Conservation (phyloP, 345 rosid species). For the Euphorbia pulcherrima region DNA sequence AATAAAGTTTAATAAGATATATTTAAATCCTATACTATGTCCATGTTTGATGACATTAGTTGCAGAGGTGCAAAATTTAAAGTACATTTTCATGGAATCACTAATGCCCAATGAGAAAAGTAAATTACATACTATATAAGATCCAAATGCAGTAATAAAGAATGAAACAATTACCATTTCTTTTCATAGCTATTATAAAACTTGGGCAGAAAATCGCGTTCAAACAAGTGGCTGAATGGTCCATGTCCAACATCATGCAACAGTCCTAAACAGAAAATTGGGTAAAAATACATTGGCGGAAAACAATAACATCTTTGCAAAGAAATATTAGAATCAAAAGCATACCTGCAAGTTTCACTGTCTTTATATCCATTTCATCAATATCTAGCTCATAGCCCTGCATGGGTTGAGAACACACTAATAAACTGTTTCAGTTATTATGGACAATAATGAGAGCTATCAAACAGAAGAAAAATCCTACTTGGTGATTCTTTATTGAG, state of each 20-base stretch:
- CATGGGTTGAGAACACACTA: not conserved
- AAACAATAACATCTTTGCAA: constrained; percentile 2
- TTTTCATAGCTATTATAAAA: constrained; percentile 10
- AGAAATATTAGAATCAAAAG: not conserved
- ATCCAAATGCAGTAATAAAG: constrained; percentile 1
- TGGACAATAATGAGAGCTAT: not conserved
- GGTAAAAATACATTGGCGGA: not conserved
- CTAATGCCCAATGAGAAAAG: not conserved
- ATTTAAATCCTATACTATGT: not conserved
- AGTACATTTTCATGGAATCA: not conserved
- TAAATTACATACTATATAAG: not conserved
- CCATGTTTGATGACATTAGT: not conserved
- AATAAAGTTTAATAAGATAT: not conserved
- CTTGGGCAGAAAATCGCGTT: constrained; percentile 22
- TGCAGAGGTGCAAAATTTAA: not conserved
- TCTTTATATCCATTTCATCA: constrained; percentile 17
- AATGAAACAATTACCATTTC: constrained; percentile 19
- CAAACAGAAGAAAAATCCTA: constrained; percentile 13
- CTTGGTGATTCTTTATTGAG: constrained; percentile 21
- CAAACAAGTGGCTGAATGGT: constrained; percentile 32
- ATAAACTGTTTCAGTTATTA: constrained; percentile 4
- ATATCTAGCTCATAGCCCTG: constrained; percentile 24
- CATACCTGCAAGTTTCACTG: constrained; percentile 35
- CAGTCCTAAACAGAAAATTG: constrained; percentile 18
- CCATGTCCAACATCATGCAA: constrained; percentile 37